phyloP scores from a whole-genome alignment of 768 basidiomycete species.

The Sistotremastrum niveocremeum region DNA sequence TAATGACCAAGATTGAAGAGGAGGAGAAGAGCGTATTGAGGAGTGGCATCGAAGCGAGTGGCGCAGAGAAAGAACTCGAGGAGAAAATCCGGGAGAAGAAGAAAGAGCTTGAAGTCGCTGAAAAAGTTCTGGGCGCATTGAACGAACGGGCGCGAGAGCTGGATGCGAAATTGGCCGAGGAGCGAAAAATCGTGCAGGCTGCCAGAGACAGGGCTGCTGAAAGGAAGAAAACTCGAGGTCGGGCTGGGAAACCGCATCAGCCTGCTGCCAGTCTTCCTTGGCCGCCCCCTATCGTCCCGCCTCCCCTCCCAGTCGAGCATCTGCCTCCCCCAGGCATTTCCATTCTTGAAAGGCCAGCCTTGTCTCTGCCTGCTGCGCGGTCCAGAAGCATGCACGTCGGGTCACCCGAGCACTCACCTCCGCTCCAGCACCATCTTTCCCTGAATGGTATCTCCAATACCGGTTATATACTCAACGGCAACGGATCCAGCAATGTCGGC shows the following conservation, averaged over 20 bases:
- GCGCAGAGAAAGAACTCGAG: conserved; percentile 30
- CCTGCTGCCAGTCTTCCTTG: neutral
- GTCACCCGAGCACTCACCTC: neutral
- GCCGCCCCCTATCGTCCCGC: conserved; percentile 1
- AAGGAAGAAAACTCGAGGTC: conserved; percentile 25
- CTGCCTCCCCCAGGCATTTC: conserved; percentile 6
- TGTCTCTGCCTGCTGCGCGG: conserved; percentile 7
- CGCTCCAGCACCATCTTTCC: neutral
- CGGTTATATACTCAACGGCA: neutral
- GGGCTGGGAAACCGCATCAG: no score
- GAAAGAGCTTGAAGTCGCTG: conserved; percentile 48
- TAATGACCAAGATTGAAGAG: conserved; percentile 40
- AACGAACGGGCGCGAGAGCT: conserved; percentile 57
- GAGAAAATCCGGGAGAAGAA: conserved; percentile 40
- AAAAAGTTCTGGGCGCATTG: conserved; percentile 51
- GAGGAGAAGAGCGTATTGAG: conserved; percentile 38
- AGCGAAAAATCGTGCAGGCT: conserved; percentile 44
- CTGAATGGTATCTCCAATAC: neutral
- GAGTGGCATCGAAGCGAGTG: conserved; percentile 24
- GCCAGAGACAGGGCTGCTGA: conserved; percentile 46
- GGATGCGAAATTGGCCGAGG: conserved; percentile 54
- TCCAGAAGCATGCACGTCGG: conserved; percentile 4
- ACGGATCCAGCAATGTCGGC: neutral
- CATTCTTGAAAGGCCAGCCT: conserved; percentile 1
- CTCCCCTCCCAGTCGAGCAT: conserved; percentile 5